phyloP scores from a whole-genome alignment of 1,284 basidiomycete genomes.

The Austropuccinia psidii region DNA sequence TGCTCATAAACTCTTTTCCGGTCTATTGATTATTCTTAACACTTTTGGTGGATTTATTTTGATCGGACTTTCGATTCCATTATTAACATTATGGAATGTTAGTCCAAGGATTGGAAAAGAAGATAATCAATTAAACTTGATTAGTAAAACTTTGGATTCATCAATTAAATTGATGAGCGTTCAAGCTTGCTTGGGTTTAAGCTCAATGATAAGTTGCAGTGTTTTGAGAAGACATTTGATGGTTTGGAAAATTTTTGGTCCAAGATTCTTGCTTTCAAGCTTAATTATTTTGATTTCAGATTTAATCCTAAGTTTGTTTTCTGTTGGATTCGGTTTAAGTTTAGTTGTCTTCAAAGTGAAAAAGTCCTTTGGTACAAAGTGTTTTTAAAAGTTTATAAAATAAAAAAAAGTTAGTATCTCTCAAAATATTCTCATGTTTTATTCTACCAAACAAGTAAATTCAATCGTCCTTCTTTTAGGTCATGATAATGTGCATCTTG shows the following conservation, averaged over 20 bases:
- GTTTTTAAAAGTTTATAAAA: neutral
- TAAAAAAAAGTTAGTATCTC: neutral
- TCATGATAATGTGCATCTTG: neutral
- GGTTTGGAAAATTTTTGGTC: constrained; percentile 99
- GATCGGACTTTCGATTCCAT: constrained; percentile 58
- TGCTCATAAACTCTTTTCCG: constrained; percentile 67
- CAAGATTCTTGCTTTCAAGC: constrained; percentile 75
- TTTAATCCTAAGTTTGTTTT: constrained; percentile 47
- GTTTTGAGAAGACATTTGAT: constrained; percentile 81
- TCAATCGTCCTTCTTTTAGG: neutral
- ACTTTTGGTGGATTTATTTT: constrained; percentile 66
- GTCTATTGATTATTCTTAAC: constrained; percentile 70
- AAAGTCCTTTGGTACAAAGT: constrained; percentile 34
- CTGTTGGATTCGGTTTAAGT: constrained; percentile 36
- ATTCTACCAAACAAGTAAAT: neutral
- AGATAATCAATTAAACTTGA: constrained; percentile 42
- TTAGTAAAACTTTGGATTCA: constrained; percentile 48
- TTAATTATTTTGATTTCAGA: constrained; percentile 51
- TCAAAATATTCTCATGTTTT: neutral
- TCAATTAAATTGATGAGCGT: constrained; percentile 63
- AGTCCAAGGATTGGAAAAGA: constrained; percentile 54
- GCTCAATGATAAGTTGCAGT: constrained; percentile 65
- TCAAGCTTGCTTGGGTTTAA: constrained; percentile 60
- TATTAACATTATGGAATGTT: constrained; percentile 83
- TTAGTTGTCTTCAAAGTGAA: constrained; percentile 34